Conservation (phyloP, 805 yeast species). For the Ogataea polymorpha region DNA sequence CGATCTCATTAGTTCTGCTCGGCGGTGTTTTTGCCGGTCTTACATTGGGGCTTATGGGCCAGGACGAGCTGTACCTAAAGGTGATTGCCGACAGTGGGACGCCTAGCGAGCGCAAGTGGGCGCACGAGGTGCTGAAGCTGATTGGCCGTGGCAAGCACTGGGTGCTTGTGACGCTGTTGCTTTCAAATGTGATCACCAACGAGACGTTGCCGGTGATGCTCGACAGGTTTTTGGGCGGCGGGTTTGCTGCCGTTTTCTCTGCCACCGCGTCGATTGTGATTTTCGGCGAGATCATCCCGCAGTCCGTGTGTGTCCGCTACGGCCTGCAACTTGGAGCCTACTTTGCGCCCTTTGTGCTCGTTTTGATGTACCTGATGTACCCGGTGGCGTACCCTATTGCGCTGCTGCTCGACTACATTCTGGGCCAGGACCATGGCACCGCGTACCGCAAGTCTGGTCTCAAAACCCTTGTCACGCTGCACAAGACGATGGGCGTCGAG, state of each 20-base stretch:
- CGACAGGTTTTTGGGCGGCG: slow-evolving; percentile 92
- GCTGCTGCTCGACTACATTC: slow-evolving; percentile 66
- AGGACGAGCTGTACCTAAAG: slow-evolving; percentile 90
- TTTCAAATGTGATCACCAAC: slow-evolving; percentile 88
- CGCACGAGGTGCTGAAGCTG: slow-evolving; percentile 66
- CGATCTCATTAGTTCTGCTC: slow-evolving; percentile 59
- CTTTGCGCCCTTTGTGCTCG: slow-evolving; percentile 82
- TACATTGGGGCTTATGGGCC: slow-evolving; percentile 97
- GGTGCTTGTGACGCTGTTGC: slow-evolving; percentile 84
- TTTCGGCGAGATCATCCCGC: slow-evolving; percentile 96
- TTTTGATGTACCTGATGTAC: slow-evolving; percentile 83
- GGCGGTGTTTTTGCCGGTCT: slow-evolving; percentile 94
- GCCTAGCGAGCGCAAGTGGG: slow-evolving; percentile 58
- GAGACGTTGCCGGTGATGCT: slow-evolving; percentile 92
- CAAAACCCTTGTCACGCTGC: slow-evolving; percentile 89
- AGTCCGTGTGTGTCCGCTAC: slow-evolving; percentile 85
- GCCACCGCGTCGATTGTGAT: slow-evolving; percentile 92
- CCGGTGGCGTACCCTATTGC: slow-evolving; percentile 94
- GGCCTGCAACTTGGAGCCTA: slow-evolving; percentile 90
- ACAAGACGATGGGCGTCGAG: slow-evolving; percentile 93
- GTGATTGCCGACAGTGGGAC: slow-evolving; percentile 91
- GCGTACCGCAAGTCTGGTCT: slow-evolving; percentile 89
- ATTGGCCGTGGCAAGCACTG: slow-evolving; percentile 89
- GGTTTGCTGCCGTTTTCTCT: slow-evolving; percentile 92
- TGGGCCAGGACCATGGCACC: slow-evolving; percentile 97